Base-by-base conservation (phyloP, 2,329 filamentous ascomycete species). In the Colletotrichum melonis region DNA sequence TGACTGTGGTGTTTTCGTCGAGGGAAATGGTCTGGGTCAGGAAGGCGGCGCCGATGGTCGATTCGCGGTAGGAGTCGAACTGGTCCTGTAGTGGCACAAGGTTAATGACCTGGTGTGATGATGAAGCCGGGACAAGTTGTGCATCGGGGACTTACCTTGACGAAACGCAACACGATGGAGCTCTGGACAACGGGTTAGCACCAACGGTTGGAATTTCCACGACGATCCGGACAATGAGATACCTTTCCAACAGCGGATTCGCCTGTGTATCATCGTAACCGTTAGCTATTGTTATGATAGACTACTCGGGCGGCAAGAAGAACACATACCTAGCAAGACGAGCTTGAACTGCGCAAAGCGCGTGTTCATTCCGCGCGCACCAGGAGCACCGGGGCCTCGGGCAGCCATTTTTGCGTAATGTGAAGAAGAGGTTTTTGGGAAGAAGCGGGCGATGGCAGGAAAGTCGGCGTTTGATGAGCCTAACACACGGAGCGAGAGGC, bases 211-310 rank as follows among this genome's bases (percentile, higher is more conserved):
- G 72, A 54, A 49, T 38, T 55, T 30, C 55, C 30, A 14, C 7
- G 49, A 60, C 6, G 70, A 60, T 68, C 63, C 35, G 59, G 26
- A 67, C 19, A 52, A 49, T 19, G 19, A 49, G 22, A 81, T 85
- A 97, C 95, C 94, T 99, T 99, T 92, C 97, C 97, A 72, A 99
- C 97, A 73, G 97, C 97, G 78, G 97, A 99, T 88, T 99, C 97
- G 84, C 97, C 96, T 98, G 82, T 63, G 76, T 71, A 71, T n/a
- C 68, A 24, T 54, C 24, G 19, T 9, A 9, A 12, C 2, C 2
- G 32, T 71, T 63, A 72, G 72, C 63, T 28, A 59, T 57, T 42
- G 68, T 63, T 63, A 65, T 24, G 14, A 22, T 68, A 8, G 3
- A 32, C n/a, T 19, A 58, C 12, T n/a, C 11, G 28, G 52, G 38